Evolutionary conservation across 2,329 filamentous ascomycete genomes (phyloP).

Genomic region (Akanthomyces uredinophilus): DNA sequence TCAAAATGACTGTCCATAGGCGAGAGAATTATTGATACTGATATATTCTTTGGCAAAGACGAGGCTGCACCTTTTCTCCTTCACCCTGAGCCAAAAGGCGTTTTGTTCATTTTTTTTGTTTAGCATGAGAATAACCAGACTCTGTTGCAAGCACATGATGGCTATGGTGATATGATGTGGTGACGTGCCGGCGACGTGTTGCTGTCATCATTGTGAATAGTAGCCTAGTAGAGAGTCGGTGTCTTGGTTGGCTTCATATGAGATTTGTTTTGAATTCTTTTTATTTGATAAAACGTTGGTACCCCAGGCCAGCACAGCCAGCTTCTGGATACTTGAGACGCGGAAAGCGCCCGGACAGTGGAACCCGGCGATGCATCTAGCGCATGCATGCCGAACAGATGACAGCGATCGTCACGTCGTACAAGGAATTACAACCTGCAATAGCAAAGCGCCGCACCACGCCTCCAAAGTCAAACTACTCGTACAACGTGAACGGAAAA

Average conservation of each 20-base stretch:
- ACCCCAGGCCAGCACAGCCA: too few relatives aligned
- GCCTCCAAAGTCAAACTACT: background rate
- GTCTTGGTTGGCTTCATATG: too few relatives aligned
- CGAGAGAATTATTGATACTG: background rate
- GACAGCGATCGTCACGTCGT: background rate
- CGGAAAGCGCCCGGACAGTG: background rate
- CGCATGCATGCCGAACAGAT: background rate
- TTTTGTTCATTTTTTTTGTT: slow-evolving; percentile 6
- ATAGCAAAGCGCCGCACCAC: background rate
- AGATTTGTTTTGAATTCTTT: too few relatives aligned
- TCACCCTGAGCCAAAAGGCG: background rate
- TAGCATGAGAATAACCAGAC: slow-evolving; percentile 11
- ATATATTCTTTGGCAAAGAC: background rate
- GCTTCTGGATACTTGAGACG: background rate
- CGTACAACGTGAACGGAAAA: too few relatives aligned
- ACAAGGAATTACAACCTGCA: background rate
- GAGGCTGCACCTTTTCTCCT: background rate
- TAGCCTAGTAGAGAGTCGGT: too few relatives aligned
- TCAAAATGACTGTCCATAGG: background rate
- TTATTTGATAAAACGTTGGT: too few relatives aligned
- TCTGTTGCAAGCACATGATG: slow-evolving; percentile 1
- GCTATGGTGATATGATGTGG: background rate
- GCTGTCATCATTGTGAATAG: too few relatives aligned
- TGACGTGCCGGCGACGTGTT: background rate
- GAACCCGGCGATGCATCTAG: background rate